A percentile compares a stretch with the other conserved stretches of the same genome.
Evolutionary conservation across 805 yeast species (phyloP).

Genomic region (Candida ipomoeae): DNA sequence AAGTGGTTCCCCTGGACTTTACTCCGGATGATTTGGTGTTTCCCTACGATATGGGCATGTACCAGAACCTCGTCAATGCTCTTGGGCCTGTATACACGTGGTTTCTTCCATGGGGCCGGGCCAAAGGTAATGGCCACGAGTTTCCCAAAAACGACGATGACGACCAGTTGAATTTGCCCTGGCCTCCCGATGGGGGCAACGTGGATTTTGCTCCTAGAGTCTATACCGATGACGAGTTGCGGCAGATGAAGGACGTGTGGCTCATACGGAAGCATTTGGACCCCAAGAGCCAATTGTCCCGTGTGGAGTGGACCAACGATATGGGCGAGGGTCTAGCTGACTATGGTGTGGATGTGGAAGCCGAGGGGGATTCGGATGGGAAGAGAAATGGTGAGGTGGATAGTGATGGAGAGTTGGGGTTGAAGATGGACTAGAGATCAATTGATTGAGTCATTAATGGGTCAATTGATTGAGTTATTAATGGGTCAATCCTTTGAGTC

Average conservation of each 20-base stretch:
- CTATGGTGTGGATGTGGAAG: conserved; percentile 81
- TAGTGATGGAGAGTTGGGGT: too few species aligned
- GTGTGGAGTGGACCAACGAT: conserved; percentile 64
- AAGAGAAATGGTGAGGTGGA: neutral
- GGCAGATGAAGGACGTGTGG: conserved; percentile 15
- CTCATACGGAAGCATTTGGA: conserved; percentile 32
- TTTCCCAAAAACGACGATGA: conserved; percentile 54
- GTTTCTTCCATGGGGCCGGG: conserved; percentile 68
- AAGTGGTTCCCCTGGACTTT: conserved; percentile 35
- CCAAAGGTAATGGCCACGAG: conserved; percentile 55
- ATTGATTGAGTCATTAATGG: too few species aligned
- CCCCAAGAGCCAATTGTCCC: conserved; percentile 31
- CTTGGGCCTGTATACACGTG: conserved; percentile 65
- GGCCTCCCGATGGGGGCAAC: conserved; percentile 89
- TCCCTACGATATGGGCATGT: conserved; percentile 75
- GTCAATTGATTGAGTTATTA: too few species aligned
- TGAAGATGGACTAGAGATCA: too few species aligned
- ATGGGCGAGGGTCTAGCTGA: conserved; percentile 83
- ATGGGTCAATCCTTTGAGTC: too few species aligned
- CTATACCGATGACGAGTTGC: conserved; percentile 14
- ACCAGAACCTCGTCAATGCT: conserved; percentile 46
- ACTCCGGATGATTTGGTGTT: conserved; percentile 66
- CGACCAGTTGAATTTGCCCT: conserved; percentile 66
- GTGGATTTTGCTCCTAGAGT: conserved; percentile 23
- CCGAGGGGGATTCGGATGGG: conserved; percentile 36